Conservation (phyloP, 129 eudicot genomes). For the Pseudognaphalium luteoalbum region DNA sequence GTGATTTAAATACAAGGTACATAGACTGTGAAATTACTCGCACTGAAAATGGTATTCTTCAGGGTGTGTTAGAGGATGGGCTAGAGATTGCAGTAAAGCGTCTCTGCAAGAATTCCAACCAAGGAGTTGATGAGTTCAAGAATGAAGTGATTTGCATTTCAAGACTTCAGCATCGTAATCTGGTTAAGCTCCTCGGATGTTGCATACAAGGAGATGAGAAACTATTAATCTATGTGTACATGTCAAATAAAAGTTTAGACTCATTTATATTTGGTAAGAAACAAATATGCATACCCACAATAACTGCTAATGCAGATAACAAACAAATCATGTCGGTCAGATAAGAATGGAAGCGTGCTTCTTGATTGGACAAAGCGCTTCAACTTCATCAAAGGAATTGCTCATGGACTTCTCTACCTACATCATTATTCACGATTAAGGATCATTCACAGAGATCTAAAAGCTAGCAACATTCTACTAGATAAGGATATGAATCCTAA, state of each 20-base stretch:
- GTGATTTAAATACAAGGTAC: too few relatives aligned
- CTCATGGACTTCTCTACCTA: slow-evolving; percentile 43
- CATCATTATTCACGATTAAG: slow-evolving; percentile 41
- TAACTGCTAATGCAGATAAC: neutral
- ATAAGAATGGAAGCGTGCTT: neutral
- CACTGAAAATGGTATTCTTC: neutral
- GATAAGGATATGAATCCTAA: slow-evolving; percentile 43
- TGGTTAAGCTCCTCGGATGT: slow-evolving; percentile 5
- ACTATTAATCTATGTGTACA: neutral
- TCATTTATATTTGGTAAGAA: neutral
- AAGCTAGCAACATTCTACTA: slow-evolving; percentile 43
- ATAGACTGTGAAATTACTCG: too few relatives aligned
- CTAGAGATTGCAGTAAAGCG: slow-evolving; percentile 6
- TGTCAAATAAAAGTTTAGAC: slow-evolving; percentile 10
- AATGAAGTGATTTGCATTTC: slow-evolving; percentile 6
- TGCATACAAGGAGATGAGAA: neutral
- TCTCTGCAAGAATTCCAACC: neutral
- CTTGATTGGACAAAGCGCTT: slow-evolving; percentile 41
- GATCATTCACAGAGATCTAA: slow-evolving; percentile 45
- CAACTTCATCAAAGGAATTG: slow-evolving; percentile 41
- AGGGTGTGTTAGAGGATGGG: slow-evolving; percentile 10
- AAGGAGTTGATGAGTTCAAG: slow-evolving; percentile 3
- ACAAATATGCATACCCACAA: neutral
- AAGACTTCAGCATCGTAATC: slow-evolving; percentile 9
- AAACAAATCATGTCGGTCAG: neutral